Conservation (phyloP, 2,329 filamentous ascomycete genomes). For the Cladorrhinum sp. region DNA sequence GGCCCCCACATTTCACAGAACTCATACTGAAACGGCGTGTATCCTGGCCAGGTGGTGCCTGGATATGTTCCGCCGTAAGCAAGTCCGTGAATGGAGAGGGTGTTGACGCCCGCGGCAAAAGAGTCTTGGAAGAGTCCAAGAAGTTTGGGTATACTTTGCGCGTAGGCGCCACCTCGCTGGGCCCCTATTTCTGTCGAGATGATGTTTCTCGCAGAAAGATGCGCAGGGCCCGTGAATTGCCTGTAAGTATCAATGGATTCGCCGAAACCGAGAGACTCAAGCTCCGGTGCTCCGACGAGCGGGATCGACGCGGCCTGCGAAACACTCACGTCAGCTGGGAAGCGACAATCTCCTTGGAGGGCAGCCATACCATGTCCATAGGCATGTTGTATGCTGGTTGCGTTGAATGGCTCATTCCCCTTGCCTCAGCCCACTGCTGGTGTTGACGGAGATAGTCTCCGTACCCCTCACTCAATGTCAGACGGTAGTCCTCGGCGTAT, state of each 20-base stretch:
- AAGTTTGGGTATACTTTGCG: slow-evolving; percentile 17
- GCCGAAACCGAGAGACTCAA: slow-evolving; percentile 28
- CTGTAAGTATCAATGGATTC: slow-evolving; percentile 26
- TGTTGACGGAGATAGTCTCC: slow-evolving; percentile 19
- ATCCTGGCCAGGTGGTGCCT: slow-evolving; percentile 26
- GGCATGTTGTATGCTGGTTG: slow-evolving; percentile 31
- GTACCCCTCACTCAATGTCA: slow-evolving; percentile 24
- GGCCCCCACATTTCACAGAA: slow-evolving; percentile 27
- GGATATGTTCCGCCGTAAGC: slow-evolving; percentile 23
- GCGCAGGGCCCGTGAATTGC: slow-evolving; percentile 27
- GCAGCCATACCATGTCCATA: slow-evolving; percentile 24
- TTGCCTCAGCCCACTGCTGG: slow-evolving; percentile 18
- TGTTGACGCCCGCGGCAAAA: slow-evolving; percentile 25
- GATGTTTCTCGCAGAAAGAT: slow-evolving; percentile 21
- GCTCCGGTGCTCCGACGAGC: slow-evolving; percentile 24
- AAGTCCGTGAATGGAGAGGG: slow-evolving; percentile 26
- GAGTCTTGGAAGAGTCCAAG: slow-evolving; percentile 20
- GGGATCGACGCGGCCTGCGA: slow-evolving; percentile 13
- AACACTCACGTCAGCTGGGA: neutral
- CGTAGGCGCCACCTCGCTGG: slow-evolving; percentile 16
- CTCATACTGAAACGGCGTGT: slow-evolving; percentile 25
- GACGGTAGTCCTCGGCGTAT: slow-evolving; percentile 27
- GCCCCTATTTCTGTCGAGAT: slow-evolving; percentile 29
- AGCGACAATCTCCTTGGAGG: neutral
- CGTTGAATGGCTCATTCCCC: slow-evolving; percentile 23